Percentiles rank a stretch among this genome's conserved stretches.
Evolutionary conservation across 306 rosid genomes (phyloP).

Genomic region (Gillenia trifoliata): DNA sequence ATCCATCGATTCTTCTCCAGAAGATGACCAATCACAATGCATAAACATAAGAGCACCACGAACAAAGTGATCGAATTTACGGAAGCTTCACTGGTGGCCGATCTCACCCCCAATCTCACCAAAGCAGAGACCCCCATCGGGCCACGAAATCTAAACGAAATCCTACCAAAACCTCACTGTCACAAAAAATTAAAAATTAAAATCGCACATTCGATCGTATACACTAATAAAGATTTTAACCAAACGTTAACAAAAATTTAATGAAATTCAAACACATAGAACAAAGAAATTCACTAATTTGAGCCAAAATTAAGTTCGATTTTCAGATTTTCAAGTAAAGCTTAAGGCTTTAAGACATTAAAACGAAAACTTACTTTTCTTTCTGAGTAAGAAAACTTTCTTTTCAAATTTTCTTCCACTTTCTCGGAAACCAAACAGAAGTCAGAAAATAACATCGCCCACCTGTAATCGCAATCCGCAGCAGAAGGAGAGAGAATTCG

Average conservation of each 20-base stretch:
- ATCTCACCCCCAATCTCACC: conserved; percentile 8
- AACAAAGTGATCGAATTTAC: conserved; percentile 43
- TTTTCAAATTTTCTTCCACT: not conserved
- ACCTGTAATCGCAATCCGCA: conserved; percentile 3
- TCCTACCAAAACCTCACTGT: not conserved
- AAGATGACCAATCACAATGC: conserved; percentile 57
- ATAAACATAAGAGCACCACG: conserved; percentile 50
- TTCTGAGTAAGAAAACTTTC: not conserved
- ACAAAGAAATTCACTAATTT: not conserved
- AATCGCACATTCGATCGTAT: not conserved
- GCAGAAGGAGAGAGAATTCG: not conserved
- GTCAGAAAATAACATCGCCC: not conserved
- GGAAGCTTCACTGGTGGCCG: conserved; percentile 19
- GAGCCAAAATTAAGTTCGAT: not conserved
- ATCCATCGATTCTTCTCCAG: conserved; percentile 52
- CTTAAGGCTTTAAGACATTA: not conserved
- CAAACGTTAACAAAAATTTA: not conserved
- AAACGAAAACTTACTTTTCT: not conserved
- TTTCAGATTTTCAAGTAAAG: not conserved
- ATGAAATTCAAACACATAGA: not conserved
- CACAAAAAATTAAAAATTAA: not conserved
- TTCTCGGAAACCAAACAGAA: conserved; percentile 8
- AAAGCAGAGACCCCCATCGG: conserved; percentile 25
- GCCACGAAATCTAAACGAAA: not conserved
- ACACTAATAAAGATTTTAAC: not conserved